These are phyloP conservation scores for Neurospora hispaniola DNA, from an alignment of 495 filamentous ascomycete species.

Conservation along the genomic window DNA sequence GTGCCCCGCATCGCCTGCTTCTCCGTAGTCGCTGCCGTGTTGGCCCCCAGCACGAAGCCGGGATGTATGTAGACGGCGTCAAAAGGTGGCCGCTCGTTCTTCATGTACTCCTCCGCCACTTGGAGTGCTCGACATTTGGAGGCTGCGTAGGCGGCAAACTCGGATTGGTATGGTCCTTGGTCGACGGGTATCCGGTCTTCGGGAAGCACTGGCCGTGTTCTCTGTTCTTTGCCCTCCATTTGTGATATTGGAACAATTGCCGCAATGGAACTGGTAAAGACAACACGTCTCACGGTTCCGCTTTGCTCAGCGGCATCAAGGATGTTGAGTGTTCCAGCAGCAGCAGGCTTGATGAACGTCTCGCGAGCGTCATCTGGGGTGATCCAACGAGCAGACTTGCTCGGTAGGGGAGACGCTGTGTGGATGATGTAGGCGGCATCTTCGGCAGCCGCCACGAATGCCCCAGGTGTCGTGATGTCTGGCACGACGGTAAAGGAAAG, in stretches of 20 bases:
- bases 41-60: conserved; percentile 31
- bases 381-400: not conserved
- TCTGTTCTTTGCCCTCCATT: conserved; percentile 12
- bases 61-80: conserved; percentile 39
- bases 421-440: conserved; percentile 42
- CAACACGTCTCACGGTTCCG: conserved; percentile 55
- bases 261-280: conserved; percentile 36
- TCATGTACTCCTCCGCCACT: conserved; percentile 31
- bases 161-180: conserved; percentile 26
- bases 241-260: conserved; percentile 19
- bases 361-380: conserved; percentile 41
- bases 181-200: conserved; percentile 19
- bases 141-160: conserved; percentile 29
- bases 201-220: conserved; percentile 10
- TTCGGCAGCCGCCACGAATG: conserved; percentile 36
- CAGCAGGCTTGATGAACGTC: conserved; percentile 54
- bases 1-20: conserved; percentile 26
- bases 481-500: conserved; percentile 36
- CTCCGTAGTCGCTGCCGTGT: conserved; percentile 28
- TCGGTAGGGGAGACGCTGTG: conserved; percentile 36
- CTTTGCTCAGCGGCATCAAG: conserved; percentile 55
- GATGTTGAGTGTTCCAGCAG: conserved; percentile 65
- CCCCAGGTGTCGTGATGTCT: conserved; percentile 32
- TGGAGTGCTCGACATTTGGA: conserved; percentile 34
- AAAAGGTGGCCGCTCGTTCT: conserved; percentile 29